Percentiles rank a stretch among this genome's conserved stretches.
Evolutionary conservation across 176 grass and related monocot species (phyloP).

Genomic region (Pontederia paniculata): DNA sequence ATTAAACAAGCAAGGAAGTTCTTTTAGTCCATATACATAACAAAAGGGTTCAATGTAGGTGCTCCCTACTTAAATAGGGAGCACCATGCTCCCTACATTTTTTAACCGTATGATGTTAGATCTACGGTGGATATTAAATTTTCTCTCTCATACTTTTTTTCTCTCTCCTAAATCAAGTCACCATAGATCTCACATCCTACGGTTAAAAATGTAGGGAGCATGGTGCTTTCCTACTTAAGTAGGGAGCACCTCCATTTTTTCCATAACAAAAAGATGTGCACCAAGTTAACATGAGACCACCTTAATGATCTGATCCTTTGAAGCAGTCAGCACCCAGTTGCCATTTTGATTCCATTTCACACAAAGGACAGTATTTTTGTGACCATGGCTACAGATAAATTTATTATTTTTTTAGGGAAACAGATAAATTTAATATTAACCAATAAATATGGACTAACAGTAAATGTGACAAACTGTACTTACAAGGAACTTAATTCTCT

Average conservation of each 20-base stretch:
- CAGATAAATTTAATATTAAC: not conserved
- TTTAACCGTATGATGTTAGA: too few relatives aligned
- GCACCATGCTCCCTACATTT: too few relatives aligned
- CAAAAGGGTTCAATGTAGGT: too few relatives aligned
- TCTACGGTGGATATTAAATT: too few relatives aligned
- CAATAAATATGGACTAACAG: slow-evolving; percentile 16
- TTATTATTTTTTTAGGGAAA: too few relatives aligned
- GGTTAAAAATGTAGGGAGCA: too few relatives aligned
- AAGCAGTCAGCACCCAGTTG: slow-evolving; percentile 95
- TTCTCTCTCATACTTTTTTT: too few relatives aligned
- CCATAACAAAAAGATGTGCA: slow-evolving; percentile 10
- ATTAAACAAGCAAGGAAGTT: not conserved
- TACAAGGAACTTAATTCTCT: slow-evolving; percentile 86
- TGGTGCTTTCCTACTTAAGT: too few relatives aligned
- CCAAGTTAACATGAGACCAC: slow-evolving; percentile 16
- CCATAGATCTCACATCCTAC: too few relatives aligned
- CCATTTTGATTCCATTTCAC: slow-evolving; percentile 99
- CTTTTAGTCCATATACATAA: slow-evolving; percentile 10
- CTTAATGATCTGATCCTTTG: slow-evolving; percentile 99
- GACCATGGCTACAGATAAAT: slow-evolving; percentile 74
- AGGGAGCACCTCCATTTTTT: too few relatives aligned
- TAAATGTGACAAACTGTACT: slow-evolving; percentile 25
- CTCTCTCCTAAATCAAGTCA: too few relatives aligned
- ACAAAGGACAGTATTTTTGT: slow-evolving; percentile 96
- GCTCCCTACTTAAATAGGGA: too few relatives aligned